phyloP scores from a whole-genome alignment of 805 yeast species.

The Kodamaea jinghongensis region DNA sequence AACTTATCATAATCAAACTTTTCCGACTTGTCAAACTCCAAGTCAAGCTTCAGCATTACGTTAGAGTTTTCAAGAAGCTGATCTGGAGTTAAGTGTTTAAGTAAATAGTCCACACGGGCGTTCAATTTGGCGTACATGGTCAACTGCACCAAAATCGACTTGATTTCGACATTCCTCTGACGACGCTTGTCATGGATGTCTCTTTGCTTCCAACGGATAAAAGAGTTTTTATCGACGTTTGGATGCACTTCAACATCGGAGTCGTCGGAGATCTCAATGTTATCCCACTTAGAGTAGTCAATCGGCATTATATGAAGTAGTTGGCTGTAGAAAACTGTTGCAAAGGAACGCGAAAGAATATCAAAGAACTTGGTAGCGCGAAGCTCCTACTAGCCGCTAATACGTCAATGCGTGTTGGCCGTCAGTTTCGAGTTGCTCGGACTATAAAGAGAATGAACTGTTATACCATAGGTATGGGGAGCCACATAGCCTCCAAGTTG shows the following conservation, averaged over 20 bases:
- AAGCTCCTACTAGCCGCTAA: too few relatives aligned
- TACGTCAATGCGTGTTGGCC: too few relatives aligned
- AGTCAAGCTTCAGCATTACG: slow-evolving; percentile 42
- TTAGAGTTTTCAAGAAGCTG: slow-evolving; percentile 32
- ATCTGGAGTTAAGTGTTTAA: slow-evolving; percentile 40
- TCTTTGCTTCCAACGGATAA: slow-evolving; percentile 94
- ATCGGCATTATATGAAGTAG: slow-evolving; percentile 54
- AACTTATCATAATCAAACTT: slow-evolving; percentile 48
- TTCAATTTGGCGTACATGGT: slow-evolving; percentile 79
- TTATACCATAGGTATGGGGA: too few relatives aligned
- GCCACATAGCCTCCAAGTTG: too few relatives aligned
- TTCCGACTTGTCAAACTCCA: slow-evolving; percentile 56
- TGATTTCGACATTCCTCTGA: slow-evolving; percentile 75
- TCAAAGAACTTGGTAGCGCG: too few relatives aligned
- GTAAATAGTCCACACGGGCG: slow-evolving; percentile 64
- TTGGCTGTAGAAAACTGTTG: not conserved
- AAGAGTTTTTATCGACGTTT: slow-evolving; percentile 90
- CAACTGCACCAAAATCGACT: slow-evolving; percentile 68
- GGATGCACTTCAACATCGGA: slow-evolving; percentile 98
- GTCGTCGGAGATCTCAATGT: slow-evolving; percentile 92
- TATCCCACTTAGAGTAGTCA: slow-evolving; percentile 98
- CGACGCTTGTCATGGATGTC: slow-evolving; percentile 92
- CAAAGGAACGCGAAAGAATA: too few relatives aligned
- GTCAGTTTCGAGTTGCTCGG: too few relatives aligned
- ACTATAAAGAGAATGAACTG: too few relatives aligned